A percentile compares a stretch with the other conserved stretches of the same genome.
Evolutionary conservation across 2,329 filamentous ascomycete species (phyloP).

Genomic region (Aspergillus eucalypticola): DNA sequence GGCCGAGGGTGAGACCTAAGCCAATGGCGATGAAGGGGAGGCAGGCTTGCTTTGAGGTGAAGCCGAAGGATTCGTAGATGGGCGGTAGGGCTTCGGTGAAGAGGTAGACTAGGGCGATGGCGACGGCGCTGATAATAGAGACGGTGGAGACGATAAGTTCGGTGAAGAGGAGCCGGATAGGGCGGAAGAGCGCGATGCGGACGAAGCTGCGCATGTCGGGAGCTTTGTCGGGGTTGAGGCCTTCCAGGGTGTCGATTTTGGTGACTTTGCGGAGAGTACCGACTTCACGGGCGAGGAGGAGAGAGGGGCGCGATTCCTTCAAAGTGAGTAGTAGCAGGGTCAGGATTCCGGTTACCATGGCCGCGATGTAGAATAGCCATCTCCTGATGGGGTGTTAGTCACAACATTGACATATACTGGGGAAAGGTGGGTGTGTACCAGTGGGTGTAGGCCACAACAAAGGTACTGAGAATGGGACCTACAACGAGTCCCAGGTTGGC

Average conservation of each 20-base stretch:
- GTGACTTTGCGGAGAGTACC: constrained; percentile 29
- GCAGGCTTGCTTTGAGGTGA: constrained; percentile 33
- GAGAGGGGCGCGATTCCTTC: constrained; percentile 48
- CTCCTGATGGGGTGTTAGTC: constrained; percentile 31
- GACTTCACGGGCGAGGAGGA: constrained; percentile 42
- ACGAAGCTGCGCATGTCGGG: constrained; percentile 42
- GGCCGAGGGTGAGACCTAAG: constrained; percentile 41
- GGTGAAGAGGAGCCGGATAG: constrained; percentile 46
- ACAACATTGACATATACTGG: not conserved
- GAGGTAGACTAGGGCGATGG: constrained; percentile 52
- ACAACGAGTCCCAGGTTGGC: constrained; percentile 47
- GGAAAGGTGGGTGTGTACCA: constrained; percentile 32
- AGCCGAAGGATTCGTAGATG: constrained; percentile 39
- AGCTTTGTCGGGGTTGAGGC: constrained; percentile 43
- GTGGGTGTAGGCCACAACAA: constrained; percentile 39
- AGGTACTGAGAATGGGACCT: constrained; percentile 49
- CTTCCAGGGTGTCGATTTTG: constrained; percentile 27
- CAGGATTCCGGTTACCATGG: constrained; percentile 39
- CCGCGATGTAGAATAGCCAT: constrained; percentile 49
- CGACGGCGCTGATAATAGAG: constrained; percentile 46
- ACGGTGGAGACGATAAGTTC: constrained; percentile 51
- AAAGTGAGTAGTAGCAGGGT: constrained; percentile 40
- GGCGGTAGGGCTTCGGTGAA: constrained; percentile 22
- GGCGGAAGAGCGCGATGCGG: constrained; percentile 44
- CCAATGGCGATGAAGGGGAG: constrained; percentile 43